Conservation (phyloP, 1,139 yeast genomes). For the Taiozyma onychis region DNA sequence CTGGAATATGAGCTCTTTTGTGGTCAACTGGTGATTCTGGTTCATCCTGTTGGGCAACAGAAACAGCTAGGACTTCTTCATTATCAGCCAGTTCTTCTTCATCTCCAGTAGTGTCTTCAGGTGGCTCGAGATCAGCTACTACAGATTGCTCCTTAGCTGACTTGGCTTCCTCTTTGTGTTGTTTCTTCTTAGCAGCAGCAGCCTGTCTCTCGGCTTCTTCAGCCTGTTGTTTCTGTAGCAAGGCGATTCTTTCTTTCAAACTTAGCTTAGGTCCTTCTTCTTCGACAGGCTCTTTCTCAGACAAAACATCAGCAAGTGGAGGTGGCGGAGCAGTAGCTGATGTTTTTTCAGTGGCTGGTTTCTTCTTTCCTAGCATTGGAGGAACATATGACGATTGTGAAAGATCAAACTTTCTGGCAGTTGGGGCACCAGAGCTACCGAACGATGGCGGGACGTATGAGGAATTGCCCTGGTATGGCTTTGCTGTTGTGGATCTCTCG, state of each 20-base stretch:
- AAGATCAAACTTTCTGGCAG: slow-evolving; percentile 9
- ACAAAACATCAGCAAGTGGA: slow-evolving; percentile 16
- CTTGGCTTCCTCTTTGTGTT: slow-evolving; percentile 47
- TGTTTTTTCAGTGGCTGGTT: slow-evolving; percentile 2
- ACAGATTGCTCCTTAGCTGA: slow-evolving; percentile 10
- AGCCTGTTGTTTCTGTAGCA: slow-evolving; percentile 75
- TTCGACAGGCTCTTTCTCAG: slow-evolving; percentile 19
- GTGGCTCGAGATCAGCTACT: not conserved
- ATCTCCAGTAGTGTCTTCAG: not conserved
- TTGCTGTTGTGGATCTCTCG: slow-evolving; percentile 7
- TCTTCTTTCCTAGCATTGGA: slow-evolving; percentile 18
- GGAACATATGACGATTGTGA: slow-evolving; percentile 23
- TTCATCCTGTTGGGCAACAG: not conserved
- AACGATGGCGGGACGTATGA: slow-evolving; percentile 38
- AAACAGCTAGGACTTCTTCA: slow-evolving; percentile 6
- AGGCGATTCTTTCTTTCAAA: slow-evolving; percentile 78
- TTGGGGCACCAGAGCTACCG: slow-evolving; percentile 7
- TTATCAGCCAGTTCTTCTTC: slow-evolving; percentile 2
- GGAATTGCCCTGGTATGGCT: slow-evolving; percentile 30
- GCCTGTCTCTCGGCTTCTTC: slow-evolving; percentile 76
- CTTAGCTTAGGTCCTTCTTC: slow-evolving; percentile 68
- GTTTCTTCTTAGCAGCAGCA: slow-evolving; percentile 52
- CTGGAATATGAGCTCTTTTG: not conserved
- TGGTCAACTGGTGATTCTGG: not conserved
- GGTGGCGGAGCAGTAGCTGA: slow-evolving; percentile 14